Evolutionary conservation across 345 rosid genomes (phyloP).

Genomic region (Lepidium aucheri): DNA sequence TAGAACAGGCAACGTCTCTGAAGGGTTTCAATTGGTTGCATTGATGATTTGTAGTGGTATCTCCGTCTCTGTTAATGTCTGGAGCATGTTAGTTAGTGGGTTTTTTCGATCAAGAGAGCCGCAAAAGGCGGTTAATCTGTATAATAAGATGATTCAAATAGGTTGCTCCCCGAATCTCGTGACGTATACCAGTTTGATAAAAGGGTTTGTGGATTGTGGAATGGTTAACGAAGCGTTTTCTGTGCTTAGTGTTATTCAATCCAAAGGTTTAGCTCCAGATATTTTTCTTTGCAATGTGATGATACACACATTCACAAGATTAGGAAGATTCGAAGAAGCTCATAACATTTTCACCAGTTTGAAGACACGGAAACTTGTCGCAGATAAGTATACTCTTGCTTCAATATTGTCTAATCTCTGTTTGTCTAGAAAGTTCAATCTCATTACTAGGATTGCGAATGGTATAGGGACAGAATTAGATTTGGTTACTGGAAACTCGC

Average conservation of each 20-base stretch:
- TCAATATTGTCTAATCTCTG: slow-evolving; percentile 43
- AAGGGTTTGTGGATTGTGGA: slow-evolving; percentile 42
- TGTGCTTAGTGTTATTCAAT: slow-evolving; percentile 33
- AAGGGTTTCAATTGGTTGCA: slow-evolving; percentile 47
- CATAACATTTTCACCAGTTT: slow-evolving; percentile 34
- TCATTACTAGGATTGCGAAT: slow-evolving; percentile 27
- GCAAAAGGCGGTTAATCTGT: slow-evolving; percentile 36
- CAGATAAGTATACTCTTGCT: slow-evolving; percentile 59
- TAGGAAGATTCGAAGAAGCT: slow-evolving; percentile 53
- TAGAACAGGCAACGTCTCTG: slow-evolving; percentile 30
- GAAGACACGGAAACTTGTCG: slow-evolving; percentile 32
- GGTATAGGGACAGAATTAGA: slow-evolving; percentile 34
- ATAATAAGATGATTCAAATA: slow-evolving; percentile 44
- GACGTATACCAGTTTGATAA: slow-evolving; percentile 54
- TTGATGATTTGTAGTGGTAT: slow-evolving; percentile 42
- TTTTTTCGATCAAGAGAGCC: slow-evolving; percentile 36
- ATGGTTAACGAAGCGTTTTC: slow-evolving; percentile 40
- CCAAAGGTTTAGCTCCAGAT: slow-evolving; percentile 44
- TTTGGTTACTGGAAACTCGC: slow-evolving; percentile 44
- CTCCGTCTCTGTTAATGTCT: slow-evolving; percentile 40
- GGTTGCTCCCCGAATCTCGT: slow-evolving; percentile 56
- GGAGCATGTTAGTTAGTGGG: slow-evolving; percentile 50
- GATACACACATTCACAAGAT: slow-evolving; percentile 47
- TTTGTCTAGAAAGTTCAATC: slow-evolving; percentile 32
- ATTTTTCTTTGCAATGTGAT: slow-evolving; percentile 57